Conservation (phyloP, 2,329 filamentous ascomycete species). For the Arthrinium phaeospermum region DNA sequence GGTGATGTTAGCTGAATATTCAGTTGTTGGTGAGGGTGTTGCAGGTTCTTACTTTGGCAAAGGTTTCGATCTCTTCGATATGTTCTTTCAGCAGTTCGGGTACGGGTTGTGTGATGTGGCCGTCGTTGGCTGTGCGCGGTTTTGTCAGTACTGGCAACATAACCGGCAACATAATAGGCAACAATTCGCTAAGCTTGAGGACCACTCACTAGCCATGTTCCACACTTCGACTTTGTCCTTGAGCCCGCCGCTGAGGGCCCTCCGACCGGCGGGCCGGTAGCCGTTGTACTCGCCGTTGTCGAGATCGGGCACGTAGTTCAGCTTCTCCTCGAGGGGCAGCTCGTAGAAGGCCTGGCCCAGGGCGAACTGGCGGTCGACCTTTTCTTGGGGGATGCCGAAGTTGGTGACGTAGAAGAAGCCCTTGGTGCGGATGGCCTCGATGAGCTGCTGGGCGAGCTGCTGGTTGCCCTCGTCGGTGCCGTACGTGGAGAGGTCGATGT, state of each 20-base stretch:
- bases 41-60: slow-evolving; percentile 48
- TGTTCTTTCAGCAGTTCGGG: slow-evolving; percentile 54
- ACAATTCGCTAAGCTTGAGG: no score
- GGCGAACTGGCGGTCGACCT: slow-evolving; percentile 64
- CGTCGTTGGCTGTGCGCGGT: slow-evolving; percentile 24
- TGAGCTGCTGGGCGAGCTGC: slow-evolving; percentile 35
- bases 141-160: neutral
- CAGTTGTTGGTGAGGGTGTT: no score
- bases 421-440: slow-evolving; percentile 43
- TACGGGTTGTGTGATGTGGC: slow-evolving; percentile 26
- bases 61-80: slow-evolving; percentile 60
- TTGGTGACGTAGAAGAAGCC: slow-evolving; percentile 69
- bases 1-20: no score
- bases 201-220: slow-evolving; percentile 28
- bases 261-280: slow-evolving; percentile 53
- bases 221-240: slow-evolving; percentile 28
- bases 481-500: slow-evolving; percentile 42
- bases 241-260: slow-evolving; percentile 24
- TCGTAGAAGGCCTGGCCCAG: slow-evolving; percentile 62
- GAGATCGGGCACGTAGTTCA: slow-evolving; percentile 57
- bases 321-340: slow-evolving; percentile 64
- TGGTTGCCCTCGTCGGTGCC: slow-evolving; percentile 39
- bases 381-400: slow-evolving; percentile 63
- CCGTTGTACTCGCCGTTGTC: slow-evolving; percentile 62
- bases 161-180: no score